Base-by-base conservation (phyloP, 2,329 filamentous ascomycete species). In the Xylaria sp. region DNA sequence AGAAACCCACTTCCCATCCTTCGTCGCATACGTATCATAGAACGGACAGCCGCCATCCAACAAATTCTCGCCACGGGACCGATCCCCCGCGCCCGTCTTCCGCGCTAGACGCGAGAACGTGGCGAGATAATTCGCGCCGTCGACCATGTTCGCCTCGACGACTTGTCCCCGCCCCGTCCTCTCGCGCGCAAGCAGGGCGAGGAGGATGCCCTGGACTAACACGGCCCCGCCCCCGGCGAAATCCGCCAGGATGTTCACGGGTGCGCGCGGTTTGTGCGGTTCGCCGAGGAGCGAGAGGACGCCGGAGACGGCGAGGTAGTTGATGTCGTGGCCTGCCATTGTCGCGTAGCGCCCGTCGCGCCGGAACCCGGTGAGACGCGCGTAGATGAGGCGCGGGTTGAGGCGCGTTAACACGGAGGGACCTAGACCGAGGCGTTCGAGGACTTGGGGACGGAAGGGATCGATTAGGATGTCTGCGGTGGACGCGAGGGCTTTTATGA, bases 271-370 rank as follows among this genome's bases (percentile, higher is more conserved):
- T 30, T 30, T 30, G 65, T 84, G 86, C 70, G 87, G 83, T 13
- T 80, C 82, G 34, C 93, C 93, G 2, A 97, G 82, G 75, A 96
- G 79, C 0, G 82, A 81, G 34, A 97, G 76, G 0, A 89, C 87
- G 0, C 93, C 93, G 0, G 88, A 89, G 0, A 96, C 90, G 53
- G 92, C 91, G 48, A 97, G 87, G 75, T 97, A 97, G 72, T 97
- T 97, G 73, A 97, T 96, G 72, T 97, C 92, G 72, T 97, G 92
- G 50, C 92, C 92, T 0, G 92, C 92, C 92, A 96, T 97, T 69
- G 82, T 76, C 52, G 83, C 84, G 75, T 96, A 97, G 68, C 85
- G 87, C 0, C 92, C 93, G 75, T 95, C 91, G 46, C 92, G 81
- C 10, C 93, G 82, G 74, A 97, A 97, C 0, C 93, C 93, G 2